Conservation (phyloP, 1,284 basidiomycete species). For the Rhodofomes roseus region DNA sequence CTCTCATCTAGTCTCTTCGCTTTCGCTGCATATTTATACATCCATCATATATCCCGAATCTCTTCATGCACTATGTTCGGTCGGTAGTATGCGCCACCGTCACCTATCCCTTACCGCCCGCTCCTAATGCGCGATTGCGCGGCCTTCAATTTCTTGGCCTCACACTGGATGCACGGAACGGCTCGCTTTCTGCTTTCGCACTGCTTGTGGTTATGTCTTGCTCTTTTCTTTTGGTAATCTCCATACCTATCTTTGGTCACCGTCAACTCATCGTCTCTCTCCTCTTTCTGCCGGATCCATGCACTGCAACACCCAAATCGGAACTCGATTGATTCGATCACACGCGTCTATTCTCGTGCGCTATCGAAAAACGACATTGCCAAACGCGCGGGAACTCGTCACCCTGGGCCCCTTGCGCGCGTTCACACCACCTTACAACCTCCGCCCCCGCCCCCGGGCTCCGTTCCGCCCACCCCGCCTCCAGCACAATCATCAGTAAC, state of each 20-base stretch:
- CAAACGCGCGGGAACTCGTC: not conserved
- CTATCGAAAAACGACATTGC: not conserved
- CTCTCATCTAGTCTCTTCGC: slow-evolving; percentile 34
- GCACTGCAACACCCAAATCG: not conserved
- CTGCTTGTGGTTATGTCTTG: slow-evolving; percentile 19
- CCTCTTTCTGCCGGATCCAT: slow-evolving; percentile 9
- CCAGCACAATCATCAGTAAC: slow-evolving; percentile 62
- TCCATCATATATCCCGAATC: slow-evolving; percentile 6
- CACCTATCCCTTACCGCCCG: not conserved
- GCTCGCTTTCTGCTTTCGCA: not conserved
- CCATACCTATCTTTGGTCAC: slow-evolving; percentile 11
- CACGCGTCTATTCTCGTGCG: slow-evolving; percentile 8
- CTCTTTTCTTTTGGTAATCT: slow-evolving; percentile 12
- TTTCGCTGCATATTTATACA: slow-evolving; percentile 6
- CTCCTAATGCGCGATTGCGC: not conserved
- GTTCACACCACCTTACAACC: slow-evolving; percentile 1
- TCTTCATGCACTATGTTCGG: slow-evolving; percentile 1
- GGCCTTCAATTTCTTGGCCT: not conserved
- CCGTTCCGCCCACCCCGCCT: slow-evolving; percentile 2
- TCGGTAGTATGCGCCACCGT: not conserved
- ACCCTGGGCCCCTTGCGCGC: slow-evolving; percentile 7
- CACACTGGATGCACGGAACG: not conserved
- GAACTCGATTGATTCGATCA: slow-evolving; percentile 3
- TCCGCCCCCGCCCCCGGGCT: not conserved
- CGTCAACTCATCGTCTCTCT: slow-evolving; percentile 15